These are phyloP conservation scores for Aspergillus mulundensis DNA, from an alignment of 495 filamentous ascomycete genomes.

Conservation along the genomic window DNA sequence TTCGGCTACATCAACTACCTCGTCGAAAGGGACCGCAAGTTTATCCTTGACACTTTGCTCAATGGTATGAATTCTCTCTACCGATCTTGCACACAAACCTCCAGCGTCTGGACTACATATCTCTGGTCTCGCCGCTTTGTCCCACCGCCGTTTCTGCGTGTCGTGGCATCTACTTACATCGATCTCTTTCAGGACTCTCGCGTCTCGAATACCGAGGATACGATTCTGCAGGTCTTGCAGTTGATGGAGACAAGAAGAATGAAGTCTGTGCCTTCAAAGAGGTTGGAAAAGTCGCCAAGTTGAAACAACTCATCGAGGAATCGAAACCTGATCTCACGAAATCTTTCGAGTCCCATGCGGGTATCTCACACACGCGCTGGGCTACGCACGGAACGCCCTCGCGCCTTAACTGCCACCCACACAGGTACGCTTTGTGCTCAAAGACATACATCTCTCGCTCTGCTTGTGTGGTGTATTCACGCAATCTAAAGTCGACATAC, in stretches of 20 bases:
- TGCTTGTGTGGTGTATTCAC: no score
- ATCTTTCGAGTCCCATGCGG: conserved; percentile 93
- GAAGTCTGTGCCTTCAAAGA: conserved; percentile 98
- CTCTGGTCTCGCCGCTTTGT: neutral
- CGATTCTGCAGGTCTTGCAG: conserved; percentile 91
- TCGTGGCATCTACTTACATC: neutral
- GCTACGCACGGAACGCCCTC: conserved; percentile 95
- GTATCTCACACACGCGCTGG: conserved; percentile 98
- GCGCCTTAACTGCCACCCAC: conserved; percentile 93
- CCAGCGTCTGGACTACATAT: neutral
- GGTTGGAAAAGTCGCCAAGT: conserved; percentile 95
- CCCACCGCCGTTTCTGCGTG: neutral
- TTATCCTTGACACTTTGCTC: conserved; percentile 90
- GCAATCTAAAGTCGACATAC: neutral
- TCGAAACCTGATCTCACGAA: conserved; percentile 79
- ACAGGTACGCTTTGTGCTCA: conserved; percentile 61
- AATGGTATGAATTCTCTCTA: conserved; percentile 61
- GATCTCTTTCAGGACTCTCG: conserved; percentile 56
- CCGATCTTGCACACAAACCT: neutral
- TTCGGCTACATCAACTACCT: conserved; percentile 92
- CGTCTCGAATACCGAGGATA: conserved; percentile 95
- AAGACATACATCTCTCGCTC: neutral
- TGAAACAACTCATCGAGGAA: conserved; percentile 87
- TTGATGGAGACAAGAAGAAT: conserved; percentile 98
- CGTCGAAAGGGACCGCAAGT: conserved; percentile 93